A percentile compares a stretch with the other conserved stretches of the same genome.
Evolutionary conservation across 805 yeast genomes (phyloP).

Genomic region (Suhomyces prunicola): DNA sequence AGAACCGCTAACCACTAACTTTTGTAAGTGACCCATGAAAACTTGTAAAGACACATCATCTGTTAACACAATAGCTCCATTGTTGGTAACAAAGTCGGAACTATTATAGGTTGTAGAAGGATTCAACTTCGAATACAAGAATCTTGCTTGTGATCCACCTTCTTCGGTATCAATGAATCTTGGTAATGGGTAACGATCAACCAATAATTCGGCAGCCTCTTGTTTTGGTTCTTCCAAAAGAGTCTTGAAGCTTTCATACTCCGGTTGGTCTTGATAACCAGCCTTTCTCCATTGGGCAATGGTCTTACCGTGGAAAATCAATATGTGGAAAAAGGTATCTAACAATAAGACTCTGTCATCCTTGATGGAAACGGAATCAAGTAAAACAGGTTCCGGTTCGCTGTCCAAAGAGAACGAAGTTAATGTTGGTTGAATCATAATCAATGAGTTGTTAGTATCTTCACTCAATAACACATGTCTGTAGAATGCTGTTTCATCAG

Average conservation of each 20-base stretch:
- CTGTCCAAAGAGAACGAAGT: slow-evolving; percentile 72
- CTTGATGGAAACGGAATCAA: slow-evolving; percentile 89
- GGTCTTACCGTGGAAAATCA: slow-evolving; percentile 92
- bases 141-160: slow-evolving; percentile 98
- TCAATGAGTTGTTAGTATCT: slow-evolving; percentile 86
- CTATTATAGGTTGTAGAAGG: slow-evolving; percentile 84
- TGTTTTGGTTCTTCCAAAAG: slow-evolving; percentile 84
- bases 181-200: slow-evolving; percentile 96
- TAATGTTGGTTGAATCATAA: slow-evolving; percentile 97
- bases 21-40: slow-evolving; percentile 91
- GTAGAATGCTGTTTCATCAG: slow-evolving; percentile 97
- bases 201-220: slow-evolving; percentile 88
- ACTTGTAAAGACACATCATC: slow-evolving; percentile 95
- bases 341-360: slow-evolving; percentile 83
- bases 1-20: slow-evolving; percentile 67
- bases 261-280: slow-evolving; percentile 89
- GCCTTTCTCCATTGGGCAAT: slow-evolving; percentile 96
- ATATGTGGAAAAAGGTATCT: slow-evolving; percentile 95
- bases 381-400: slow-evolving; percentile 87
- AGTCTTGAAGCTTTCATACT: slow-evolving; percentile 81
- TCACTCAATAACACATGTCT: slow-evolving; percentile 89
- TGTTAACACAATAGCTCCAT: slow-evolving; percentile 81
- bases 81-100: slow-evolving; percentile 44
- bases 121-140: slow-evolving; percentile 88
- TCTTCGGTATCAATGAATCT: slow-evolving; percentile 96